phyloP scores from a whole-genome alignment of 805 yeast genomes.

The Pichia scutulata region DNA sequence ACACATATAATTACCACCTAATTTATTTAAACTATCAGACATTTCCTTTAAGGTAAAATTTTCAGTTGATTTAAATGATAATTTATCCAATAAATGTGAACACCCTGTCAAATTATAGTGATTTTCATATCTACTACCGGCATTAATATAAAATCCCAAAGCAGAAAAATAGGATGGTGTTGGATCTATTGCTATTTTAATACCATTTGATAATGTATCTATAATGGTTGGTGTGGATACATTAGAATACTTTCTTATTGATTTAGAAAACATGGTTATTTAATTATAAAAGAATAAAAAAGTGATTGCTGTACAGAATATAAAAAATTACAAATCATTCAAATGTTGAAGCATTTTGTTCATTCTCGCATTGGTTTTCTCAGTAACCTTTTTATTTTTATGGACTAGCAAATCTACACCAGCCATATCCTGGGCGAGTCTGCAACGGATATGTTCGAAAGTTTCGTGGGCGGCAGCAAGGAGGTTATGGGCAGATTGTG shows the following conservation, averaged over 20 bases:
- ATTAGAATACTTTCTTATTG: background rate
- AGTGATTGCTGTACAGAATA: too few species aligned
- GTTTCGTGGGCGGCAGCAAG: background rate
- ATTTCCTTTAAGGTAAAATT: constrained; percentile 55
- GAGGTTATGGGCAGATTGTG: background rate
- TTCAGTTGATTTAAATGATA: constrained; percentile 73
- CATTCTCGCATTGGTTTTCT: background rate
- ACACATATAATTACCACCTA: constrained; percentile 94
- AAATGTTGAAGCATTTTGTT: background rate
- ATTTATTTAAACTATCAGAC: constrained; percentile 62
- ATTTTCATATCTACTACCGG: constrained; percentile 82
- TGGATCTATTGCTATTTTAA: constrained; percentile 75
- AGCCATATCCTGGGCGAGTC: background rate
- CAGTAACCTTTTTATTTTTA: background rate
- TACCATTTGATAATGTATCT: constrained; percentile 58
- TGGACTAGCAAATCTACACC: background rate
- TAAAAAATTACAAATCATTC: background rate
- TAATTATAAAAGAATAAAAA: background rate
- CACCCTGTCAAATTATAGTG: constrained; percentile 52
- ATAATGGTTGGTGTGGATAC: constrained; percentile 15
- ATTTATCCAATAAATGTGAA: constrained; percentile 76
- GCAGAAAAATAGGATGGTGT: constrained; percentile 90
- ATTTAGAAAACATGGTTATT: background rate
- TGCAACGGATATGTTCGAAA: background rate
- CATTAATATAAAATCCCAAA: constrained; percentile 79